phyloP scores from a whole-genome alignment of 805 yeast species.

The Candida corydali region DNA sequence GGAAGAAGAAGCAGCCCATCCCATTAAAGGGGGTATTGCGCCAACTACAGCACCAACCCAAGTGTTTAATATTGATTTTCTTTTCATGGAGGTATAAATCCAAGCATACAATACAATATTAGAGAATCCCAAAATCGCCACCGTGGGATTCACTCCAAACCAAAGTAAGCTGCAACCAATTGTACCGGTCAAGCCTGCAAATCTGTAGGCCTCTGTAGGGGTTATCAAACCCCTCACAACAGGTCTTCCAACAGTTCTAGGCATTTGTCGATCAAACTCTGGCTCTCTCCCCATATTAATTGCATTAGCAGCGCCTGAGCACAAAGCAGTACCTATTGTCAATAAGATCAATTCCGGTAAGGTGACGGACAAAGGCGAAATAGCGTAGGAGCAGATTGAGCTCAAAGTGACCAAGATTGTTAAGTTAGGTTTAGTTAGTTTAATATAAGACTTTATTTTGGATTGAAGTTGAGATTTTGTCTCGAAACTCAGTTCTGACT shows the following conservation, averaged over 20 bases:
- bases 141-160: slow-evolving; percentile 81
- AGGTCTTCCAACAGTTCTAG: slow-evolving; percentile 83
- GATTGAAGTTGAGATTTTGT: slow-evolving; percentile 27
- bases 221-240: slow-evolving; percentile 80
- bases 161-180: slow-evolving; percentile 67
- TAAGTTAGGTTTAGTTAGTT: slow-evolving; percentile 85
- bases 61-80: slow-evolving; percentile 81
- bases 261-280: slow-evolving; percentile 80
- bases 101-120: slow-evolving; percentile 86
- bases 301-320: slow-evolving; percentile 94
- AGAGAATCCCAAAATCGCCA: slow-evolving; percentile 71
- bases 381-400: slow-evolving; percentile 89
- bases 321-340: slow-evolving; percentile 79
- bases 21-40: slow-evolving; percentile 98
- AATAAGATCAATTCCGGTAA: slow-evolving; percentile 65
- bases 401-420: slow-evolving; percentile 86
- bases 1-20: slow-evolving; percentile 88
- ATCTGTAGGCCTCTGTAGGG: slow-evolving; percentile 70
- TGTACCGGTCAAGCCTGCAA: slow-evolving; percentile 73
- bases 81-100: slow-evolving; percentile 85
- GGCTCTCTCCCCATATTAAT: slow-evolving; percentile 97
- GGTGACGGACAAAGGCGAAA: slow-evolving; percentile 81
- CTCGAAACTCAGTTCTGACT: slow-evolving; percentile 5
- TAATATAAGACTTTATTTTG: slow-evolving; percentile 59
- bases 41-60: slow-evolving; percentile 99